A percentile compares a stretch with the other conserved stretches of the same genome.
Evolutionary conservation across 2,329 filamentous ascomycete genomes (phyloP).

Genomic region (Exophiala sp.): DNA sequence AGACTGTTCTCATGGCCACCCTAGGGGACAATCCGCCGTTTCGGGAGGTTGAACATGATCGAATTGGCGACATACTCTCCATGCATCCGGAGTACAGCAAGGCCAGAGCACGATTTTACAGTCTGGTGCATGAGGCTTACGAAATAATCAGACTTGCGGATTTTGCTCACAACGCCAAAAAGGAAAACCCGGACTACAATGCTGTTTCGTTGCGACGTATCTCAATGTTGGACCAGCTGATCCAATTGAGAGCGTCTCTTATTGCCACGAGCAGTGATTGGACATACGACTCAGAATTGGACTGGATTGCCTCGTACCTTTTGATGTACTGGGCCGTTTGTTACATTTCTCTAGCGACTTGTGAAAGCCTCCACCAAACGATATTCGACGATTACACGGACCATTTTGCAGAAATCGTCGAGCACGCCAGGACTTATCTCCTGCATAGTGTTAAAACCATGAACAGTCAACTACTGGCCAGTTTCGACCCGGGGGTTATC

Average conservation of each 20-base stretch:
- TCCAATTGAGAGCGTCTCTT: constrained; percentile 12
- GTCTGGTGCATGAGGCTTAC: constrained; percentile 9
- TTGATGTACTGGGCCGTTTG: constrained; percentile 22
- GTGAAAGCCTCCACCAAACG: constrained; percentile 10
- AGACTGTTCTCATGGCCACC: constrained; percentile 14
- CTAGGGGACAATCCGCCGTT: constrained; percentile 7
- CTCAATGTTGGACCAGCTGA: background rate
- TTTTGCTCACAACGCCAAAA: background rate
- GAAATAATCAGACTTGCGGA: constrained; percentile 16
- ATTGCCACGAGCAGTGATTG: constrained; percentile 1
- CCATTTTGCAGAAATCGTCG: constrained; percentile 15
- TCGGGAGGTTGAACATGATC: background rate
- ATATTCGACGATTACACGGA: constrained; percentile 18
- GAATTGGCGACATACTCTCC: background rate
- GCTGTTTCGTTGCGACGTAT: constrained; percentile 1
- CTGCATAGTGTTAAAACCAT: background rate
- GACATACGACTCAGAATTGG: background rate
- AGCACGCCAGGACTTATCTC: constrained; percentile 15
- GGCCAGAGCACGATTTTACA: constrained; percentile 9
- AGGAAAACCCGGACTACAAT: constrained; percentile 2
- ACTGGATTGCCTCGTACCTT: constrained; percentile 17
- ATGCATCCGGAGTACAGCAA: constrained; percentile 7
- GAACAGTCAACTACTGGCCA: background rate
- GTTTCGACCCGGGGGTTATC: constrained; percentile 12
- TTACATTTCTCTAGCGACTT: constrained; percentile 18